Conservation (phyloP, 2,329 filamentous ascomycete genomes). For the Metarhizium robertsii region DNA sequence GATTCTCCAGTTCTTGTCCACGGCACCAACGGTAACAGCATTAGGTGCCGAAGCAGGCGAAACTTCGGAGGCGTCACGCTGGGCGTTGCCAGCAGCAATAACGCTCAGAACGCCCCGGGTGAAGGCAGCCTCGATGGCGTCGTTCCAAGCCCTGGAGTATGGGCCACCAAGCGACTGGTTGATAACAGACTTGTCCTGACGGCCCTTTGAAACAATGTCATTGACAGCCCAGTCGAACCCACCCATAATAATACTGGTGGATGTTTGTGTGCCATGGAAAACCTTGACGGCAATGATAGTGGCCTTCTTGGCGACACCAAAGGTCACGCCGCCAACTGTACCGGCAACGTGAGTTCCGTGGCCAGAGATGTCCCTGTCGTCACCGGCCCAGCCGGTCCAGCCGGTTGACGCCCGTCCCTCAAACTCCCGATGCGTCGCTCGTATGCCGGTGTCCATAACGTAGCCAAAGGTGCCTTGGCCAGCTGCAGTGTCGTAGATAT, state of each 20-base stretch:
- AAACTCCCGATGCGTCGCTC: slow-evolving; percentile 40
- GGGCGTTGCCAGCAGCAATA: slow-evolving; percentile 44
- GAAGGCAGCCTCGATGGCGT: slow-evolving; percentile 36
- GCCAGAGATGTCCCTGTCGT: slow-evolving; percentile 27
- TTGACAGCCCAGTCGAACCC: slow-evolving; percentile 30
- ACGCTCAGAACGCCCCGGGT: slow-evolving; percentile 38
- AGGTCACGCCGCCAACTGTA: slow-evolving; percentile 32
- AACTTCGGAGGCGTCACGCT: too few relatives aligned
- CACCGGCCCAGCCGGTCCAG: slow-evolving; percentile 23
- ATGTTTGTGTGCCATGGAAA: slow-evolving; percentile 17
- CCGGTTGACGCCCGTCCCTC: slow-evolving; percentile 32
- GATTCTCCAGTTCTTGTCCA: slow-evolving; percentile 23
- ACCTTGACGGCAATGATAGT: slow-evolving; percentile 37
- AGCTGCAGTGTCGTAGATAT: slow-evolving; percentile 39
- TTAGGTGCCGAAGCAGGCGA: slow-evolving; percentile 39
- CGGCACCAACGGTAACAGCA: slow-evolving; percentile 45
- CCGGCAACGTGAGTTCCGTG: slow-evolving; percentile 40
- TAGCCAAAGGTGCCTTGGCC: slow-evolving; percentile 46
- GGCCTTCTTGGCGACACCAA: slow-evolving; percentile 36
- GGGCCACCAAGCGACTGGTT: slow-evolving; percentile 40
- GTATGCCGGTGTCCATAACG: slow-evolving; percentile 54
- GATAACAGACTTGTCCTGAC: slow-evolving; percentile 34
- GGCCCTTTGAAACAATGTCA: slow-evolving; percentile 29
- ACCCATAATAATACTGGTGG: slow-evolving; percentile 14
- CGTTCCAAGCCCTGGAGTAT: slow-evolving; percentile 37